phyloP scores from a whole-genome alignment of 2,329 filamentous ascomycete species.

The Niveomyces coronatus region DNA sequence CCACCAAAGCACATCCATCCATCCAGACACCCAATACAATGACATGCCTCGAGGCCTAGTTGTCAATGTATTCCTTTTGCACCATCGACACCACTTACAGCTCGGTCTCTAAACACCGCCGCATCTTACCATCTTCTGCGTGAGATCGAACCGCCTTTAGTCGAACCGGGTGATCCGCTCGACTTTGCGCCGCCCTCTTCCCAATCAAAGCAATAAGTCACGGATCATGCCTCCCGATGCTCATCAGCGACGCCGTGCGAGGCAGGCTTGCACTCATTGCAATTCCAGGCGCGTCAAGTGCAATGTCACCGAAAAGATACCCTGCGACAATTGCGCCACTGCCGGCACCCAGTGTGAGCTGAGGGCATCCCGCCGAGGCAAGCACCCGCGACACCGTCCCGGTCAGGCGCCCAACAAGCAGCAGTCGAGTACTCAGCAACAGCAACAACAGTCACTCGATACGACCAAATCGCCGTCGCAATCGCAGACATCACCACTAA shows the following conservation, averaged over 20 bases:
- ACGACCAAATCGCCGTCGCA: background rate
- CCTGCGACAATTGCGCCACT: slow-evolving; percentile 15
- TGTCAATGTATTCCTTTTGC: no score
- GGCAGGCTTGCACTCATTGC: slow-evolving; percentile 15
- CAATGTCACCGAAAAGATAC: slow-evolving; percentile 14
- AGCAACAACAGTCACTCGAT: background rate
- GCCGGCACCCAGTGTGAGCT: slow-evolving; percentile 13
- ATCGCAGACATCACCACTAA: no score
- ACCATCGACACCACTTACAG: no score
- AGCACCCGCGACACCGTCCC: slow-evolving; percentile 13
- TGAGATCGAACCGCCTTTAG: background rate
- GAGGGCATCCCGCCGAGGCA: slow-evolving; percentile 16
- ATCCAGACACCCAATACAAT: no score
- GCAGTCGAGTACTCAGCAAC: no score
- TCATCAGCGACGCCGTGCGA: slow-evolving; percentile 12
- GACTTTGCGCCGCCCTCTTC: background rate
- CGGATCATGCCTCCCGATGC: slow-evolving; percentile 4
- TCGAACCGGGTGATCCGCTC: background rate
- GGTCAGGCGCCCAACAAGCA: slow-evolving; percentile 1
- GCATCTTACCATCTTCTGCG: no score
- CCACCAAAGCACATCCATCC: no score
- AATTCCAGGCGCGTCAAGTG: slow-evolving; percentile 16
- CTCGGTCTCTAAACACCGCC: no score
- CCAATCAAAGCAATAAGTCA: background rate
- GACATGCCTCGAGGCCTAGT: no score